Base-by-base conservation (phyloP, 1,284 basidiomycete genomes). In the Cutaneotrichosporon cutaneum region DNA sequence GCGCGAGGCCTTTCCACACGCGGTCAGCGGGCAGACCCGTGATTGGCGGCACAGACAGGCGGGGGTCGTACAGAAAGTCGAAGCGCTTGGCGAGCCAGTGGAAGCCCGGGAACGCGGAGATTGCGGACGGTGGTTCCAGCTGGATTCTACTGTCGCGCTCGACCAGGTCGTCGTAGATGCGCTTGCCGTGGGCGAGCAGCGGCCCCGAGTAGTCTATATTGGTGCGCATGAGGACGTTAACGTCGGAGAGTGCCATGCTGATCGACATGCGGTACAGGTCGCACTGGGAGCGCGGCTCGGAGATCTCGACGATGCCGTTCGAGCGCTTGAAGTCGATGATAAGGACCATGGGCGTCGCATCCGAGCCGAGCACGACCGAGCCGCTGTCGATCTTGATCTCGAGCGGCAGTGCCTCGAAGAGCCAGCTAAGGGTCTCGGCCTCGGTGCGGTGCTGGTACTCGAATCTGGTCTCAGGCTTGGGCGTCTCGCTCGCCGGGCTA, bases 201-300 rank as follows among this genome's bases (percentile, higher is more conserved):
- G 86, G 78, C 39, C 84, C 85, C 16, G 84, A 83, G 76, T 88
- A 92, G 65, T 88, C 85, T 26, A 86, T 85, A 72, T 96, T 96
- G 56, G 88, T 87, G 24, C 88, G 84, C 61, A 87, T 85, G 61
- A 86, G 85, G 22, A 92, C 76, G 4, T 86, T 82, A 8, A 86
- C 84, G 63, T 86, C 82, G 26, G 85, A 81, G 67, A 95, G 88
- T 58, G 81, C 87, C 65, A 94, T 79, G 61, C 86, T 85, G 61
- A 91, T 80, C 5, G 87, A 77, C 68, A 92, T 86, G 74, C 91
- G 94, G 80, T 94, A 89, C 21, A 87, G 76, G 76, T 96, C 93
- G 66, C 85, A 83, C 59, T 83, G 85, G 0, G 91, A 94, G 47
- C 87, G 84, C 9, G 92, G 86, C 71, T 86, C 85, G 16, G 88